Evolutionary conservation across 2,329 filamentous ascomycete genomes (phyloP), one percentile per base, ranked within the genome.

Genomic region (Phialophora tarda): DNA sequence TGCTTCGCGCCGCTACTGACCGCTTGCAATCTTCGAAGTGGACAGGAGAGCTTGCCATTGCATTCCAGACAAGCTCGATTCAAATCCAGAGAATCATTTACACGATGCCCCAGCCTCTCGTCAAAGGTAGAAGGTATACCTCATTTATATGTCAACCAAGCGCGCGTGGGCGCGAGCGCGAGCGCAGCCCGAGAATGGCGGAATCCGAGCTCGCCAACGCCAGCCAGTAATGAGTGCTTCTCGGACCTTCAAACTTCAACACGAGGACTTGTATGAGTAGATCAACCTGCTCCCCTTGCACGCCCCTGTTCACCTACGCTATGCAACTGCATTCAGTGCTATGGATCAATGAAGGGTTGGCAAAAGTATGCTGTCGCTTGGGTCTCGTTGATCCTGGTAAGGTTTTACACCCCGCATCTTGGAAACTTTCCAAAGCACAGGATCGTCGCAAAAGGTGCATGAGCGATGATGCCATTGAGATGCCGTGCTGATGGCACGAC

Each of bases 341-440:
- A 50, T 32, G 4, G 14, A 14, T 47, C 24, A 48, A 28, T 41
- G 41, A 28, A 24, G 6, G 24, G 3, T 50, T 14, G 26, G 57
- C 57, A n/a, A 50, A 50, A 59, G 48, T 1, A 51, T 51, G 48
- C 23, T n/a, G 11, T 26, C 48, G 48, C 48, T 51, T 26, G 48
- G 48, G 10, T 51, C 2, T 26, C 8, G 4, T 59, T 48, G 30
- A 54, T 23, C 38, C n/a, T 53, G 59, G 47, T 53, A 61, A 61
- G 38, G 17, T 44, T 12, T 32, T 23, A 11, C 59, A 34, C 59
- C 59, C 59, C 59, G 59, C 59, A 61, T 53, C 48, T 53, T 44
- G 28, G 44, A 30, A 30, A 26, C 10, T 30, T 48, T 44, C 38
- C 38, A 12, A 47, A 30, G n/a, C 30, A 32, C 14, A 28, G 12